Evolutionary conservation across 2,329 filamentous ascomycete species (phyloP).

Genomic region (Sporothrix inflata): DNA sequence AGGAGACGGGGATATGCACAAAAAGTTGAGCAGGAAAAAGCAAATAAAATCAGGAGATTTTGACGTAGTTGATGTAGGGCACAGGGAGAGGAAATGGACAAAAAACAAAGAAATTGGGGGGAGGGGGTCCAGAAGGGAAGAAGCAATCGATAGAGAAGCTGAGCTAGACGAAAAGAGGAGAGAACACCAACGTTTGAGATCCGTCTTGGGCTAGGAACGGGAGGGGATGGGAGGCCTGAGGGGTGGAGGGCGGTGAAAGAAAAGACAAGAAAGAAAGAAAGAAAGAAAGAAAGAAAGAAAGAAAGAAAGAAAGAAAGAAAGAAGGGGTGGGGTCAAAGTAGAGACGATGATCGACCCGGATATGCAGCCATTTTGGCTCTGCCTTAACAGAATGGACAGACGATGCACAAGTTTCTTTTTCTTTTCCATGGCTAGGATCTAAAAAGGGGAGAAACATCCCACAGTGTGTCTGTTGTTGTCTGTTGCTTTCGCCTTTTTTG

Average conservation of each 20-base stretch:
- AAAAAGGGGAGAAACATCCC: not conserved
- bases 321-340: not conserved
- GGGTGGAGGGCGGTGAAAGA: not conserved
- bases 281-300: not conserved
- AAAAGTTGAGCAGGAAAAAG: not conserved
- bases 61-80: not conserved
- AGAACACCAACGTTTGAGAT: not conserved
- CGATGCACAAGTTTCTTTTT: too few species aligned
- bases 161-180: not conserved
- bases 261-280: not conserved
- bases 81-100: not conserved
- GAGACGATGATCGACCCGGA: not conserved
- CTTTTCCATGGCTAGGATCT: not conserved
- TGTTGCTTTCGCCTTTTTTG: not conserved
- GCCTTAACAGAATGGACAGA: not conserved
- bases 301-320: not conserved
- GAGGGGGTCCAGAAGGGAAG: not conserved
- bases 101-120: not conserved
- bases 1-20: too few species aligned
- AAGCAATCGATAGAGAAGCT: not conserved
- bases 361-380: not conserved
- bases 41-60: constrained; percentile 8
- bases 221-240: not conserved
- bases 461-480: not conserved
- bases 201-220: not conserved